These are phyloP conservation scores for Paramecium sexaurelia DNA, from an alignment of 73 alveolate species.

Conservation along the genomic window DNA sequence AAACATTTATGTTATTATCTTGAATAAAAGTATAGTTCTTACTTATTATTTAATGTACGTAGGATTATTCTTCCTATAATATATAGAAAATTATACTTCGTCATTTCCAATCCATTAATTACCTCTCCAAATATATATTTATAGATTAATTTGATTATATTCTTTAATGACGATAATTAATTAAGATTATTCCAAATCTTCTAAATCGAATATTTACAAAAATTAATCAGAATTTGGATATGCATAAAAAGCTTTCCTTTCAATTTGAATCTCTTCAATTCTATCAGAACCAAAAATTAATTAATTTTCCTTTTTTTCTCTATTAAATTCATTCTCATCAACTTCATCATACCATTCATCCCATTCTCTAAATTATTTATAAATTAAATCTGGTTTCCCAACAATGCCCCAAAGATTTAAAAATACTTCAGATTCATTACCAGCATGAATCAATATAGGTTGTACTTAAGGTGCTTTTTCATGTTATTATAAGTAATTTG, in stretches of 20 bases:
- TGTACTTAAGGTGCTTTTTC: conserved; percentile 58
- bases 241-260: background rate
- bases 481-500: conserved; percentile 49
- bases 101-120: background rate
- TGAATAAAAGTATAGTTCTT: background rate
- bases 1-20: background rate
- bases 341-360: conserved; percentile 74
- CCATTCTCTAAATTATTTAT: conserved; percentile 71
- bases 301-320: background rate
- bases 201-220: conserved; percentile 5
- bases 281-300: conserved; percentile 11
- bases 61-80: background rate
- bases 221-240: background rate
- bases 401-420: conserved; percentile 67
- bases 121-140: conserved; percentile 38
- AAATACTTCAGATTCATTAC: conserved; percentile 67
- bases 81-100: background rate
- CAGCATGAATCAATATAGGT: background rate
- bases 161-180: background rate
- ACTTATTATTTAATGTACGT: background rate
- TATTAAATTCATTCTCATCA: conserved; percentile 28
- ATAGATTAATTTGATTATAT: background rate
- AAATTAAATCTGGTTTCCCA: background rate
- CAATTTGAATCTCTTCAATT: background rate
- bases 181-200: background rate